Conservation (phyloP, 2,329 filamentous ascomycete species). For the Lachnellula occidentalis region DNA sequence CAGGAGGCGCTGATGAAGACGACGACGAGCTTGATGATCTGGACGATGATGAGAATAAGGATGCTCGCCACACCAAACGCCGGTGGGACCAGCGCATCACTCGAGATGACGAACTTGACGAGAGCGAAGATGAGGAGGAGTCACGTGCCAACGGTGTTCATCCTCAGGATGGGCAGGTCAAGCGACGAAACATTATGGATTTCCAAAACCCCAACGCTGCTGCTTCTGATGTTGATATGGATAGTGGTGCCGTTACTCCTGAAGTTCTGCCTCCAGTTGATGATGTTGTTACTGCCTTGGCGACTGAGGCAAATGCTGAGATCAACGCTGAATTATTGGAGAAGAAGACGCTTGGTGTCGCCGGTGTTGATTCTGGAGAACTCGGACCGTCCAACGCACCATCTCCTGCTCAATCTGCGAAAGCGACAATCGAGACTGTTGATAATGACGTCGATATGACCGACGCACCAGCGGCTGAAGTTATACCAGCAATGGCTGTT, state of each 20-base stretch:
- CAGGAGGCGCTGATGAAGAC: slow-evolving; percentile 60
- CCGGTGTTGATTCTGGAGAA: slow-evolving; percentile 14
- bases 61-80: slow-evolving; percentile 74
- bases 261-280: slow-evolving; percentile 22
- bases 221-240: slow-evolving; percentile 44
- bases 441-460: slow-evolving; percentile 33
- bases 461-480: slow-evolving; percentile 11
- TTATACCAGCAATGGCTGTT: slow-evolving; percentile 1
- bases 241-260: slow-evolving; percentile 44
- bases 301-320: slow-evolving; percentile 29
- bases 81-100: slow-evolving; percentile 75
- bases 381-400: slow-evolving; percentile 27
- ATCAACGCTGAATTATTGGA: slow-evolving; percentile 28
- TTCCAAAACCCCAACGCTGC: slow-evolving; percentile 49
- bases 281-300: slow-evolving; percentile 23
- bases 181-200: slow-evolving; percentile 55
- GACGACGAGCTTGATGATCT: slow-evolving; percentile 61
- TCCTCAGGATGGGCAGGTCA: slow-evolving; percentile 42
- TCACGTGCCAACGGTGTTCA: slow-evolving; percentile 63
- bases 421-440: slow-evolving; percentile 21
- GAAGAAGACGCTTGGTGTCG: slow-evolving; percentile 23
- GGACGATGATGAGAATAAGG: slow-evolving; percentile 82
- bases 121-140: slow-evolving; percentile 86
- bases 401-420: slow-evolving; percentile 25
- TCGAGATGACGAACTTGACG: slow-evolving; percentile 75